A percentile compares a stretch with the other conserved stretches of the same genome.
phyloP scores from a whole-genome alignment of 1,284 basidiomycete genomes.

The Trametes pubescens region DNA sequence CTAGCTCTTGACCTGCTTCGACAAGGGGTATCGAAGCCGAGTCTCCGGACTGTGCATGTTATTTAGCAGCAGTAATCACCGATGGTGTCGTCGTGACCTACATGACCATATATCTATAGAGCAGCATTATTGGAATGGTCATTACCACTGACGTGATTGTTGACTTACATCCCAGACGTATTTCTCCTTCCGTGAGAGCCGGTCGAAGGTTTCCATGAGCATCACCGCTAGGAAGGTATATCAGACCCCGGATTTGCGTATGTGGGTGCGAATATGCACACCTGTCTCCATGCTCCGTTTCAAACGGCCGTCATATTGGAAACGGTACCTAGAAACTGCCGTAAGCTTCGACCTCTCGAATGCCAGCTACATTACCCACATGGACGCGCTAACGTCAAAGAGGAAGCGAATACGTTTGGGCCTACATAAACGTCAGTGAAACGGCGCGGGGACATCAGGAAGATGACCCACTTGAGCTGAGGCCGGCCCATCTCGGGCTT shows the following conservation, averaged over 20 bases:
- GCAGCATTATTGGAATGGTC: not conserved
- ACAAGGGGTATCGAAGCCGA: slow-evolving; percentile 63
- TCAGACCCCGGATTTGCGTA: not conserved
- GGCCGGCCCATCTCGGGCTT: slow-evolving; percentile 72
- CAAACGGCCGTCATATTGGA: slow-evolving; percentile 73
- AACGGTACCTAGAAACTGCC: slow-evolving; percentile 62
- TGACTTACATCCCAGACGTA: slow-evolving; percentile 74
- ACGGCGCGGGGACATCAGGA: slow-evolving; percentile 3
- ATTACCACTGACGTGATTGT: not conserved
- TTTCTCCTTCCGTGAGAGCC: slow-evolving; percentile 68
- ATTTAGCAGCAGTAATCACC: too few relatives aligned
- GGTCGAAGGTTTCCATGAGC: slow-evolving; percentile 75
- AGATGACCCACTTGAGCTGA: slow-evolving; percentile 62
- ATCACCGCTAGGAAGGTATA: slow-evolving; percentile 58
- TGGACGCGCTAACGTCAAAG: slow-evolving; percentile 77
- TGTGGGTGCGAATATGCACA: slow-evolving; percentile 29
- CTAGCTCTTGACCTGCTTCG: slow-evolving; percentile 53
- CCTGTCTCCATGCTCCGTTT: slow-evolving; percentile 71
- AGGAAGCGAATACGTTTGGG: slow-evolving; percentile 73
- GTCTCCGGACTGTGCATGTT: slow-evolving; percentile 63
- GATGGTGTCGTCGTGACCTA: slow-evolving; percentile 42
- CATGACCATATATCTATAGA: slow-evolving; percentile 68
- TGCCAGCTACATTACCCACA: slow-evolving; percentile 48
- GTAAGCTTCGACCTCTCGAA: not conserved
- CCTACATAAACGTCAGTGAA: slow-evolving; percentile 42